Conservation (phyloP, 148 eudicot species). For the Heliamphora exappendiculata region DNA sequence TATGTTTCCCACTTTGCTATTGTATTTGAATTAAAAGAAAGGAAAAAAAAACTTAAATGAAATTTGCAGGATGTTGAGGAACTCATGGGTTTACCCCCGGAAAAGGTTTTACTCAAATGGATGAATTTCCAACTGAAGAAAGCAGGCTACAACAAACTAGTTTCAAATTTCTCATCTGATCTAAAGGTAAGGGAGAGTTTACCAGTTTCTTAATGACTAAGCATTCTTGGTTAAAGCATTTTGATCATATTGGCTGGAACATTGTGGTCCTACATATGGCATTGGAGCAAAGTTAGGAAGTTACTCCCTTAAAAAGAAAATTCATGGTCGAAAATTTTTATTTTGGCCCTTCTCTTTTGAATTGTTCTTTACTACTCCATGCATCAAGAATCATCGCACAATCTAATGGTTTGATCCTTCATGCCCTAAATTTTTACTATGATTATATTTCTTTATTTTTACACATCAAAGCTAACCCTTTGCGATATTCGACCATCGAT, state of each 20-base stretch:
- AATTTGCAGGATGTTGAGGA: conserved; percentile 70
- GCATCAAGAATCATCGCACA: not conserved
- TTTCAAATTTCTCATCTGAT: conserved; percentile 73
- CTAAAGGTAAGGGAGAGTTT: conserved; percentile 43
- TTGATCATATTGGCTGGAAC: not conserved
- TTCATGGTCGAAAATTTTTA: not conserved
- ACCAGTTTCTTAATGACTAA: not conserved
- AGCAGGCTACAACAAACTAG: conserved; percentile 60
- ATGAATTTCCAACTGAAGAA: conserved; percentile 85
- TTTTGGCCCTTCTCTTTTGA: not conserved
- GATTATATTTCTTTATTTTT: not conserved
- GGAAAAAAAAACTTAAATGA: too few relatives aligned
- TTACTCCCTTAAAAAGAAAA: not conserved
- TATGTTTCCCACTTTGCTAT: not conserved
- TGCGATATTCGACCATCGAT: not conserved
- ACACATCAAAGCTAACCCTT: not conserved
- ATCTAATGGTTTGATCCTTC: not conserved
- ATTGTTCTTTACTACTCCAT: not conserved
- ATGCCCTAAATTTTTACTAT: not conserved
- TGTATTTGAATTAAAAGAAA: not conserved
- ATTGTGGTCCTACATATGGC: not conserved
- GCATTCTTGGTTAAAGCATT: not conserved
- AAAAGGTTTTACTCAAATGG: conserved; percentile 73
- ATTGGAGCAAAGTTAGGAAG: not conserved
- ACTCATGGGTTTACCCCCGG: conserved; percentile 61